Base-by-base conservation (phyloP, 129 eudicot genomes). In the Flaveria robusta region DNA sequence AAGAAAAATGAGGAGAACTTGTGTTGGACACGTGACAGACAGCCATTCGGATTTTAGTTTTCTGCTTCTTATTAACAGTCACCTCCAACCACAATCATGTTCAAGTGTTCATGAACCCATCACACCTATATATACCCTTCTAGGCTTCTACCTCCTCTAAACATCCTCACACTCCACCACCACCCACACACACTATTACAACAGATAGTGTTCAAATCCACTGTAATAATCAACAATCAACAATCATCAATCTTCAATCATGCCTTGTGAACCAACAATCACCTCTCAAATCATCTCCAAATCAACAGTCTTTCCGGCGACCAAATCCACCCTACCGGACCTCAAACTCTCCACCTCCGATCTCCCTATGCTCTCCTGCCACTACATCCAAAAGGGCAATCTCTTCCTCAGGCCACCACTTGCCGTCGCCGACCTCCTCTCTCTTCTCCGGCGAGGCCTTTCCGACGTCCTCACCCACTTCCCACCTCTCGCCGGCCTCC, bases 311-410 rank as follows among this genome's bases (percentile, higher is more conserved):
- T 50, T 39, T 62, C 96, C 96, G 7, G 73, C 83, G 2, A 59
- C 80, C 2, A 78, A 73, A 45, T 83, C 96, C 45, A 68, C 87
- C 9, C 66, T 81, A 2, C 55, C 65, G 1, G 74, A 83, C 79
- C 85, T 92, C 16, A 86, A 89, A 56, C 90, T 92, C 69, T 92
- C 97, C 0, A 82, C 70, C 27, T 92, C 96, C 24, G 97, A 92
- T 67, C 89, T 92, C 37, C 97, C 97, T 2, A 92, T 92, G 97
- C 88, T 92, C 10, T 89, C 96, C 1, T 86, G 91, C 62, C 97
- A 92, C 77, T 89, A 92, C 82, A 92, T 92, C 60, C 97, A 92
- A 66, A 92, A 92, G 45, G 97, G 97, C 14, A 72, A 87, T 54
- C 83, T 92, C 16, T 92, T 92, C 60, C 74, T 87, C 42, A 88